Evolutionary conservation across 2,329 filamentous ascomycete species (phyloP).

Genomic region (Sclerotinia subarctica): DNA sequence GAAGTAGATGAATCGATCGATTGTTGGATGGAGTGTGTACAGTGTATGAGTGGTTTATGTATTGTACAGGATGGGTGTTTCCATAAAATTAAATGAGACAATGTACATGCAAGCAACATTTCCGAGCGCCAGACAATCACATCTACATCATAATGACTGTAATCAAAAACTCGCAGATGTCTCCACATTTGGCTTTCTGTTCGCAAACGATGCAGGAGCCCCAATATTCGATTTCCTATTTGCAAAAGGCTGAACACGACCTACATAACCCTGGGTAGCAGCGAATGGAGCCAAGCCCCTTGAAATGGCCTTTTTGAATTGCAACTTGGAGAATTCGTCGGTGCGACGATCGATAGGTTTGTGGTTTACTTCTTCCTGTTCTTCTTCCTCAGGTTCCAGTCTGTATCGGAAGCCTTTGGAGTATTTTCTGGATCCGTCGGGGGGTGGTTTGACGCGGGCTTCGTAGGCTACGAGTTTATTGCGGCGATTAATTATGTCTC

Average conservation of each 20-base stretch:
- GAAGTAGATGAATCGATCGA: background rate
- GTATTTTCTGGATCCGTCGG: background rate
- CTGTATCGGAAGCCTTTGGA: background rate
- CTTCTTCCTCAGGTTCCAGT: background rate
- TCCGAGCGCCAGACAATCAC: background rate
- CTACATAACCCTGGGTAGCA: constrained; percentile 8
- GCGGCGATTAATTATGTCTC: constrained; percentile 33
- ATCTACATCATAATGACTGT: background rate
- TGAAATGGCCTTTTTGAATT: background rate
- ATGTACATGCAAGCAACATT: background rate
- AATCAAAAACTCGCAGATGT: background rate
- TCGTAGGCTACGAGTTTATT: constrained; percentile 40
- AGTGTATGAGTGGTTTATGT: background rate
- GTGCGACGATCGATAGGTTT: constrained; percentile 28
- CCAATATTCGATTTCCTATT: background rate
- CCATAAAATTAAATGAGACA: background rate
- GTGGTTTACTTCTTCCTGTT: background rate
- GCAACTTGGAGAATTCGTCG: constrained; percentile 17
- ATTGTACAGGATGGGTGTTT: background rate
- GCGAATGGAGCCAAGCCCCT: background rate
- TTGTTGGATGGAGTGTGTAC: background rate
- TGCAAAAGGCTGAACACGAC: constrained; percentile 4
- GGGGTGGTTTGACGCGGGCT: background rate
- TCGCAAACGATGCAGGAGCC: constrained; percentile 11
- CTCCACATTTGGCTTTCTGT: background rate